These are phyloP conservation scores for Cochlearia excelsa DNA, from an alignment of 345 rosid genomes.

Conservation along the genomic window DNA sequence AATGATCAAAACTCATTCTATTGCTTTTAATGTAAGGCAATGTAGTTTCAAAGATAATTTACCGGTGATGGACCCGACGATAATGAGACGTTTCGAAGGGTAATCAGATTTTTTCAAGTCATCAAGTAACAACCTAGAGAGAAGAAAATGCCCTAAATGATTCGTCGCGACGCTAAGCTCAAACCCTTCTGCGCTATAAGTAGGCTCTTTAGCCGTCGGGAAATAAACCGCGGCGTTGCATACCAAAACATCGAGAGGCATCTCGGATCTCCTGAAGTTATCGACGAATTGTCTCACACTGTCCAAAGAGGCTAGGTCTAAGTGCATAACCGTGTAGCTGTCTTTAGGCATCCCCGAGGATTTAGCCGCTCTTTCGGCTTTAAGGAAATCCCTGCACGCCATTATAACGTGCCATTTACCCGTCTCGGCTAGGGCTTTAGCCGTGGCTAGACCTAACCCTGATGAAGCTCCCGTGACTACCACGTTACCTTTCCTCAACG, in stretches of 20 bases:
- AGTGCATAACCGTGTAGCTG: constrained; percentile 82
- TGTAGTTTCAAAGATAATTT: background rate
- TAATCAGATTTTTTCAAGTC: constrained; percentile 80
- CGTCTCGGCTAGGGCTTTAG: constrained; percentile 83
- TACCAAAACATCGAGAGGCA: constrained; percentile 84
- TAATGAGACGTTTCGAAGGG: constrained; percentile 80
- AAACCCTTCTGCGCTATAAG: constrained; percentile 94
- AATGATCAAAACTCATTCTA: constrained; percentile 5
- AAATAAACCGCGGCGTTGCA: constrained; percentile 96
- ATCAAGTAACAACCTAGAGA: constrained; percentile 76
- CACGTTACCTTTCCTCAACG: constrained; percentile 72
- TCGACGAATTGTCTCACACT: constrained; percentile 91
- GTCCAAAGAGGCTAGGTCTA: constrained; percentile 86
- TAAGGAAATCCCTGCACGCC: constrained; percentile 78
- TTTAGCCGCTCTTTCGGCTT: constrained; percentile 36
- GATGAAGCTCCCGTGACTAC: constrained; percentile 90
- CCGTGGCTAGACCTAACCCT: constrained; percentile 84
- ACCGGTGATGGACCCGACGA: constrained; percentile 97
- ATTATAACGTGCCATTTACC: constrained; percentile 91
- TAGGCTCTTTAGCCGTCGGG: constrained; percentile 94
- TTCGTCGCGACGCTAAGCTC: constrained; percentile 95
- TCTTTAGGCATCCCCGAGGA: constrained; percentile 64
- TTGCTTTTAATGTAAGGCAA: background rate
- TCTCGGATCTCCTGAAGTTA: constrained; percentile 58
- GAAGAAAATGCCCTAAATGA: constrained; percentile 93